These are phyloP conservation scores for Sporothrix curviconia DNA, from an alignment of 2,329 filamentous ascomycete species.

Conservation along the genomic window DNA sequence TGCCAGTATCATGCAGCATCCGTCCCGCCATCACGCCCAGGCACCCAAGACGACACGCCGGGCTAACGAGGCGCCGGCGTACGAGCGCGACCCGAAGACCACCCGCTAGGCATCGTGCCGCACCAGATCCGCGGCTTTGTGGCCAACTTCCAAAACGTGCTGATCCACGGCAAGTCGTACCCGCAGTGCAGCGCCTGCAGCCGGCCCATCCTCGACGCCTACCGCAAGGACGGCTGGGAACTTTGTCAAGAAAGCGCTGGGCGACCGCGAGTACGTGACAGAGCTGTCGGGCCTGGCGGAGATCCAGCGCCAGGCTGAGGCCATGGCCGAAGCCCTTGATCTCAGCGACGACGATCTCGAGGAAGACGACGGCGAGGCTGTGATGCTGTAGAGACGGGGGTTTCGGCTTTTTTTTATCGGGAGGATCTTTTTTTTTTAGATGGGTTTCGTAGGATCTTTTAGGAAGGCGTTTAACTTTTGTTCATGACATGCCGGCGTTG, in stretches of 20 bases:
- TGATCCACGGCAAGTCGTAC: slow-evolving; percentile 68
- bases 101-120: slow-evolving; percentile 64
- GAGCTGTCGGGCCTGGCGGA: slow-evolving; percentile 69
- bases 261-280: slow-evolving; percentile 70
- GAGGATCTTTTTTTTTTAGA: too few relatives aligned
- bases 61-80: slow-evolving; percentile 32
- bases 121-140: slow-evolving; percentile 77
- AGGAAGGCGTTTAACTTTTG: too few relatives aligned
- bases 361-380: slow-evolving; percentile 48
- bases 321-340: slow-evolving; percentile 47
- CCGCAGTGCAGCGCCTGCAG: slow-evolving; percentile 78
- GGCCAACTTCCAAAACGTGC: slow-evolving; percentile 64
- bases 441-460: too few relatives aligned
- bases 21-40: slow-evolving; percentile 56
- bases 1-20: slow-evolving; percentile 81
- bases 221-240: slow-evolving; percentile 63
- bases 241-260: slow-evolving; percentile 68
- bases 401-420: background rate
- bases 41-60: slow-evolving; percentile 40
- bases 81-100: slow-evolving; percentile 51
- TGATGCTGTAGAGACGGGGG: slow-evolving; percentile 36
- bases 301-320: slow-evolving; percentile 56
- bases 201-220: slow-evolving; percentile 59
- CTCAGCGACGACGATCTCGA: slow-evolving; percentile 53
- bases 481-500: too few relatives aligned